Base-by-base conservation (phyloP, 2,329 filamentous ascomycete genomes). In the Colletotrichum ledebouriae region DNA sequence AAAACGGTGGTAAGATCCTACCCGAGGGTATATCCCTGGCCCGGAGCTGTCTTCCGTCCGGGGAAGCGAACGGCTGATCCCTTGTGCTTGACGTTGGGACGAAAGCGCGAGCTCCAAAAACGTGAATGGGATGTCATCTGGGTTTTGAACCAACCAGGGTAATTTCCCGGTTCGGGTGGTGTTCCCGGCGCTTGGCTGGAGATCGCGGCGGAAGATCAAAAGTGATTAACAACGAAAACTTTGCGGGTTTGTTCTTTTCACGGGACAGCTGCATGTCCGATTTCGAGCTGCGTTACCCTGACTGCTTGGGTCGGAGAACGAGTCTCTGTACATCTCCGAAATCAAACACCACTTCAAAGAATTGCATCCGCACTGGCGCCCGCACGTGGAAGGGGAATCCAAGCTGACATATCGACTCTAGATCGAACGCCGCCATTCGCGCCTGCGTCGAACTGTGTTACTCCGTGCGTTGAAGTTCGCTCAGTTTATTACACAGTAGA, bases 401-500 rank as follows among this genome's bases (percentile, higher is more conserved):
- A 22, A 11, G 46, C n/a, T 34, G 29, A 53, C 25, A 29, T 33
- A 44, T 33, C 20, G 9, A 13, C 15, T 17, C 5, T 20, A n/a
- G 15, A 1, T n/a, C 42, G 9, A 37, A n/a, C 15, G 13, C 9
- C 37, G 17, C 33, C 10, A 20, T 12, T 20, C 3, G 22, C 49
- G 29, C 6, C 15, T n/a, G 29, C 49, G 3, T 12, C 3, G 29
- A 17, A 55, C 41, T 39, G 41, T 20, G 17, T 56, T 13, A 33
- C 34, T 15, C 7, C 11, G 33, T 15, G 20, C 6, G n/a, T 25
- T 59, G 53, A 34, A 25, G 25, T 22, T 56, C 20, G 25, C n/a
- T 33, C 25, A 58, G 41, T 42, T 69, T 33, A 69, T 67, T 69
- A 67, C 67, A 69, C 67, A 69, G 67, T 69, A 69, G 15, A 63